Base-by-base conservation (phyloP, 192 early-diverging fungal species). In the Gaertneriomyces sp. region DNA sequence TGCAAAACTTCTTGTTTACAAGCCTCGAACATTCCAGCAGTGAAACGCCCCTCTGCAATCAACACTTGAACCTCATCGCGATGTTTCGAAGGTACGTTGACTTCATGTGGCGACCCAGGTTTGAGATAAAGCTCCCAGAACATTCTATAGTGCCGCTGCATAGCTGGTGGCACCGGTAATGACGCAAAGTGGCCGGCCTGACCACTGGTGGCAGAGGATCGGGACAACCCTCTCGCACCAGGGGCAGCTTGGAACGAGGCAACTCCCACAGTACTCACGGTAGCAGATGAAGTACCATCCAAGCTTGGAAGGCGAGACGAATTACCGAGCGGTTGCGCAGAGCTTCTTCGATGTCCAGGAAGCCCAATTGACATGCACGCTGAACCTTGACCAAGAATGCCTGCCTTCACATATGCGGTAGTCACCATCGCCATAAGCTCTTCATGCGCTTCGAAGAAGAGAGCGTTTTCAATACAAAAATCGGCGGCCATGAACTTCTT, bases 361-460 rank as follows among this genome's bases (percentile, higher is more conserved):
- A 56, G 12, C 12, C 14, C 33, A 38, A 16, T 3, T 6, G 19
- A 33, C 54, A 25, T 14, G 3, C 47, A 49, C 12, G 47, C 11
- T 12, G 47, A n/a, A 6, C 68, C 68, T 9, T 16, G 47, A 42
- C 38, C 38, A 46, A 57, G n/a, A 20, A 69, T 39, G 9, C 57
- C 49, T 6, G 33, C 50, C 11, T 52, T 38, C 33, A 60, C 25
- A 10, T 49, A 63, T 38, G 68, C 68, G 5, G 49, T 58, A 12
- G 68, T 60, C n/a, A 60, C 46, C 39, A 58, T 20, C 19, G 62
- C 68, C 10, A 61, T 19, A 7, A 69, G 68, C 44, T 69, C 68
- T 44, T 69, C 60, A 38, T 69, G 62, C 16, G 68, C 68, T 55
- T 69, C 68, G 50, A 44, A 69, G 41, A 69, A 69, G 0, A 69